Base-by-base conservation (phyloP, 2,329 filamentous ascomycete species). In the Metarhizium brunneum region DNA sequence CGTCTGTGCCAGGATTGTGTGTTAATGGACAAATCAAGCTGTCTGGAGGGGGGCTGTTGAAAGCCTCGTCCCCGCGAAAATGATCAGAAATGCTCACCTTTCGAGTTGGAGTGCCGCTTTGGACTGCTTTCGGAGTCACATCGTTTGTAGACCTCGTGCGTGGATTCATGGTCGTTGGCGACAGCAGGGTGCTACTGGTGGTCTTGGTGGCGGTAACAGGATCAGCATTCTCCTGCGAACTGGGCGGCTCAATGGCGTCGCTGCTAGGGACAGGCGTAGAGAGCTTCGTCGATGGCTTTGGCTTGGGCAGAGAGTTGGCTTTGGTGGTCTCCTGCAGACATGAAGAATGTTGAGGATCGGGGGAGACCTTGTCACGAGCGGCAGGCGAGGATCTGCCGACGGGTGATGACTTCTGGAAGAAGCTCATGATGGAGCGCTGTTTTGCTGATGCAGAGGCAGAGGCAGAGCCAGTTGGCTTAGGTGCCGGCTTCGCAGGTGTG, bases 231-330 rank as follows among this genome's bases (percentile, higher is more conserved):
- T 87, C 83, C 59, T 88, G 84, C 0, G 86, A 87, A 68, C 84
- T 87, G 1, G 79, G 77, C 25, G 84, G 84, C 54, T 86, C 83
- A 30, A 83, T 69, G 40, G 80, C 81, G 70, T 95, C 90, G 70
- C 90, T 95, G 69, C 89, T 95, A 5, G 90, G 87, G 6, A 87
- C 81, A 4, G 90, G 90, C 0, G 90, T 92, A 57, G 86, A 64
- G 48, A 69, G 64, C 57, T 71, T 71, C 43, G 56, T 54, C 6
- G 72, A 72, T 52, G 78, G 78, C n/a, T 70, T 74, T 52, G 58
- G 53, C 59, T 63, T 65, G 56, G 70, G 70, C 20, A 71, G 63
- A 60, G 69, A 62, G 66, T 74, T 74, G 65, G 69, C 68, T 57
- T 71, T 73, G 18, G 69, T 72, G 30, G 72, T 71, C 61, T 75